A percentile compares a stretch with the other conserved stretches of the same genome.
Conservation (phyloP, 1,284 basidiomycete genomes). For the Microbotryum saponariae region DNA sequence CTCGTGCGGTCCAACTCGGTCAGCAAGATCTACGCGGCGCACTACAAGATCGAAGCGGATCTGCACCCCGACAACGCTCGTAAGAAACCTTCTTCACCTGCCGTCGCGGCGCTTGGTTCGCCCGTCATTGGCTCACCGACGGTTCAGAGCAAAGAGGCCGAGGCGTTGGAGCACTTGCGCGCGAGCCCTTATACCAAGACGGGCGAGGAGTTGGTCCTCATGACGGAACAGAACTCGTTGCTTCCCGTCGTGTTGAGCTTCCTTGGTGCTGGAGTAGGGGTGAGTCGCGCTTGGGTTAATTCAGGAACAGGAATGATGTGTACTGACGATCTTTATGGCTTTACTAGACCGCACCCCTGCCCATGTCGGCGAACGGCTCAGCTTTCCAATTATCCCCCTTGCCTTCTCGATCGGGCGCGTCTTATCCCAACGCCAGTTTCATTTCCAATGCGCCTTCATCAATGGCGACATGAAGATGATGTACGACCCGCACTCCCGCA, state of each 20-base stretch:
- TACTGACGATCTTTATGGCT: neutral
- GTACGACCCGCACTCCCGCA: too few relatives aligned
- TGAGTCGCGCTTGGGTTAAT: neutral
- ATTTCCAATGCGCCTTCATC: too few relatives aligned
- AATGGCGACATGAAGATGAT: too few relatives aligned
- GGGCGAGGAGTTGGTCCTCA: constrained; percentile 39
- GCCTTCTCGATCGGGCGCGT: neutral
- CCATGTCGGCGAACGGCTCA: constrained; percentile 26
- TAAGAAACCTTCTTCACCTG: constrained; percentile 3
- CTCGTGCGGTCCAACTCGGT: constrained; percentile 35
- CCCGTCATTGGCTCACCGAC: neutral
- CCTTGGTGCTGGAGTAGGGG: constrained; percentile 18
- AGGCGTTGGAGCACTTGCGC: neutral
- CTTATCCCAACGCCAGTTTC: too few relatives aligned
- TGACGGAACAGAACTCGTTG: constrained; percentile 43
- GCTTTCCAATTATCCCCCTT: constrained; percentile 30
- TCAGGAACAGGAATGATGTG: too few relatives aligned
- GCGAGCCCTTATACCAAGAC: constrained; percentile 29
- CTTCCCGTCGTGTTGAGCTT: constrained; percentile 36
- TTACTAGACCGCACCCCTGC: constrained; percentile 26
- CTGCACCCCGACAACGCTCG: neutral
- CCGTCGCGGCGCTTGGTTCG: neutral
- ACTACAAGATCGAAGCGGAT: constrained; percentile 21
- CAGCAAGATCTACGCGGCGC: constrained; percentile 33
- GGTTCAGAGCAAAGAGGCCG: constrained; percentile 10